These are phyloP conservation scores for Erythrophleum fordii DNA, from an alignment of 306 rosid species.

Conservation along the genomic window DNA sequence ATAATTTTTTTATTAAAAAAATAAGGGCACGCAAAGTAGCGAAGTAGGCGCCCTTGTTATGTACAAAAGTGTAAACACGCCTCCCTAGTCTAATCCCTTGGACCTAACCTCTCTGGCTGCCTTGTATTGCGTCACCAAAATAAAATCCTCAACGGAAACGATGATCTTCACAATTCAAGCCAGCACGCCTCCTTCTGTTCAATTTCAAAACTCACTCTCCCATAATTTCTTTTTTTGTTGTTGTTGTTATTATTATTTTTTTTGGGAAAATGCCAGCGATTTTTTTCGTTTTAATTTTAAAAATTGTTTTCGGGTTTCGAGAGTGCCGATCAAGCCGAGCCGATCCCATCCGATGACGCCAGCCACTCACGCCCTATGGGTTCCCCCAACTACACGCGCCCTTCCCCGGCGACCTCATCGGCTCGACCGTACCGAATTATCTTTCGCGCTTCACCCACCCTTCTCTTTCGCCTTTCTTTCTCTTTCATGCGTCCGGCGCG, in stretches of 20 bases:
- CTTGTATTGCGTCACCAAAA: neutral
- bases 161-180: neutral
- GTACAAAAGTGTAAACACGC: neutral
- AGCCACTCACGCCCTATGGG: slow-evolving; percentile 45
- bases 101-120: neutral
- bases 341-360: slow-evolving; percentile 39
- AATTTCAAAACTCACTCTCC: neutral
- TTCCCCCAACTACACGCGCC: slow-evolving; percentile 40
- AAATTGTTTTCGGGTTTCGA: neutral
- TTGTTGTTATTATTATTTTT: neutral
- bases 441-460: slow-evolving; percentile 37
- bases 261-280: neutral
- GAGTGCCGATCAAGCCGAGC: slow-evolving; percentile 49
- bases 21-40: too few species aligned
- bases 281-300: neutral
- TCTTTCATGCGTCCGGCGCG: slow-evolving; percentile 55
- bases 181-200: neutral
- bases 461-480: slow-evolving; percentile 51
- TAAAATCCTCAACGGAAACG: neutral
- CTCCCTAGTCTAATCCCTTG: neutral
- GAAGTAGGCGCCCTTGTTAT: too few species aligned
- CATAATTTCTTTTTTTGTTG: neutral
- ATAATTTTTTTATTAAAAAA: too few species aligned
- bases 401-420: slow-evolving; percentile 59
- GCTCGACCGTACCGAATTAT: slow-evolving; percentile 60